phyloP scores from a whole-genome alignment of 495 filamentous ascomycete genomes.

The Pyrenopolyporus hunteri region DNA sequence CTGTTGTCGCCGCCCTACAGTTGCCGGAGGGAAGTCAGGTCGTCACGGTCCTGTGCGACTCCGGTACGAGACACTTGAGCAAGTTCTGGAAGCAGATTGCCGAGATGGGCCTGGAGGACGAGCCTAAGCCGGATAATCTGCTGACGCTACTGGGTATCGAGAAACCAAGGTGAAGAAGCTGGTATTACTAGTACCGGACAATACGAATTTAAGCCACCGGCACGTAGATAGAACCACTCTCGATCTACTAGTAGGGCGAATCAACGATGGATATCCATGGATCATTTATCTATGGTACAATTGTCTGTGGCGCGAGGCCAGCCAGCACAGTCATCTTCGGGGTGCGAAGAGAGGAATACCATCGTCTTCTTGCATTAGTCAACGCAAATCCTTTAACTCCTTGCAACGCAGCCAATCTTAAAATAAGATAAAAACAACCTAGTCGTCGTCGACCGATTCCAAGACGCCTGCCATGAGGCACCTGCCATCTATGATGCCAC shows the following conservation, averaged over 20 bases:
- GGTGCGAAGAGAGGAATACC: neutral
- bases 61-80: conserved; percentile 86
- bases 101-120: conserved; percentile 66
- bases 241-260: neutral
- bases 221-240: conserved; percentile 13
- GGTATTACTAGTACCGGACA: neutral
- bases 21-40: conserved; percentile 73
- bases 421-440: conserved; percentile 15
- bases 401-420: conserved; percentile 21
- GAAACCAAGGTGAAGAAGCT: conserved; percentile 13
- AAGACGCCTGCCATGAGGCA: conserved; percentile 29
- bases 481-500: conserved; percentile 21
- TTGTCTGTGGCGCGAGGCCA: neutral
- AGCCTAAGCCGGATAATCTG: conserved; percentile 42
- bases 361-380: neutral
- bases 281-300: conserved; percentile 17
- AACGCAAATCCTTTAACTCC: conserved; percentile 9
- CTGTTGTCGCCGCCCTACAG: conserved; percentile 75
- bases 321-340: neutral
- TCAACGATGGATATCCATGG: conserved; percentile 3
- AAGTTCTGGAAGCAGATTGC: conserved; percentile 91
- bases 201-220: neutral
- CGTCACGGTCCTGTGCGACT: conserved; percentile 92
- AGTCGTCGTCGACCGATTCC: conserved; percentile 28
- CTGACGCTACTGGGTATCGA: conserved; percentile 47